A percentile compares a stretch with the other conserved stretches of the same genome.
phyloP scores from a whole-genome alignment of 129 eudicot species.

The Cynara cardunculus region DNA sequence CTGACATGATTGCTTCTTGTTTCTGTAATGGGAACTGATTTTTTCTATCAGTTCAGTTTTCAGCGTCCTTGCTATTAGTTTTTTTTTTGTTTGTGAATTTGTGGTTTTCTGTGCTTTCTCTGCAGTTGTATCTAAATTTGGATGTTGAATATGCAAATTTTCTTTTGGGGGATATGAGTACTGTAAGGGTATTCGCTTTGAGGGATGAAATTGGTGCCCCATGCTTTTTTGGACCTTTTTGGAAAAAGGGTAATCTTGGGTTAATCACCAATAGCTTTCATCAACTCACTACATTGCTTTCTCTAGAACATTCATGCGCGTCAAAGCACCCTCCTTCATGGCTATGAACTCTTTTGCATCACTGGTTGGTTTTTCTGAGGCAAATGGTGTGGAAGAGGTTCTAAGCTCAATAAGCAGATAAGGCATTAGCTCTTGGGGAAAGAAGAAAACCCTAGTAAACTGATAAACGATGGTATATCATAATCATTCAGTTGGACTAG shows the following conservation, averaged over 20 bases:
- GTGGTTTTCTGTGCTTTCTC: neutral
- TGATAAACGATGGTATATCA: neutral
- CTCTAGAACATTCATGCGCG: too few relatives aligned
- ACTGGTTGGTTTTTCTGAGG: too few relatives aligned
- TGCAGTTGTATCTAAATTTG: too few relatives aligned
- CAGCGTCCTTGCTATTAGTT: neutral
- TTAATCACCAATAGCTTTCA: too few relatives aligned
- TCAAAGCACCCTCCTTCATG: too few relatives aligned
- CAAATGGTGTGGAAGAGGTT: too few relatives aligned
- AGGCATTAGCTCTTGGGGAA: neutral
- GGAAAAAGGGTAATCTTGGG: neutral
- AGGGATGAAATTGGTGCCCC: too few relatives aligned
- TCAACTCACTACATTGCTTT: too few relatives aligned
- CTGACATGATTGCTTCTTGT: neutral
- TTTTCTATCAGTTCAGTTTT: neutral
- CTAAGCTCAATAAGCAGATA: too few relatives aligned
- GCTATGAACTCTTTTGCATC: too few relatives aligned
- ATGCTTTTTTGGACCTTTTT: neutral
- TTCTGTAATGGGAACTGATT: neutral
- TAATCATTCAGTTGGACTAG: neutral
- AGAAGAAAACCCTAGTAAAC: neutral
- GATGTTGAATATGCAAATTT: too few relatives aligned
- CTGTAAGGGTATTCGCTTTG: neutral
- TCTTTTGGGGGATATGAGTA: too few relatives aligned
- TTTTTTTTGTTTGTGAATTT: neutral